Evolutionary conservation across 1,284 basidiomycete genomes (phyloP).

Genomic region (Irpex sp.): DNA sequence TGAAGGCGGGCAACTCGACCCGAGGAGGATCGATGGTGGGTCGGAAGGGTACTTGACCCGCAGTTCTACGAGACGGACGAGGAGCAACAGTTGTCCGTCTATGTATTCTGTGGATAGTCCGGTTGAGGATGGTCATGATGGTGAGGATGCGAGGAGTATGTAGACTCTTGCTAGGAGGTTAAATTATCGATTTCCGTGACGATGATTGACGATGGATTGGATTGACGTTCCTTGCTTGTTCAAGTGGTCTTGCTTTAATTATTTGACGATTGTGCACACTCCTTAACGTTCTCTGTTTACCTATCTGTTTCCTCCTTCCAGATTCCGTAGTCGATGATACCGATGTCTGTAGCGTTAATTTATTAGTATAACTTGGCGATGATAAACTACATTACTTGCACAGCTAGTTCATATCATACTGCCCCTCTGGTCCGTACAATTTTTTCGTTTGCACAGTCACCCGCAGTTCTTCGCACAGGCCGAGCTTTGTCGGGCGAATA

Average conservation of each 20-base stretch:
- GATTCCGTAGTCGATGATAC: background rate
- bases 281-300: background rate
- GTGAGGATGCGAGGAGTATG: background rate
- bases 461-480: background rate
- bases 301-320: background rate
- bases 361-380: background rate
- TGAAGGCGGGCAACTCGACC: background rate
- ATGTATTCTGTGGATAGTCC: background rate
- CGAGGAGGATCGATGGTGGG: background rate
- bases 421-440: background rate
- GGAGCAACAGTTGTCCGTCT: background rate
- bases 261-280: background rate
- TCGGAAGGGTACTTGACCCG: background rate
- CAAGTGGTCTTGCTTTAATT: background rate
- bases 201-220: too few species aligned
- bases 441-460: background rate
- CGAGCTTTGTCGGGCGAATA: background rate
- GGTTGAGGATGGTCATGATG: background rate
- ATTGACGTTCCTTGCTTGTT: too few species aligned
- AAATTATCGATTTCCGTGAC: too few species aligned
- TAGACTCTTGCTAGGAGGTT: background rate
- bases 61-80: background rate
- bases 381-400: background rate
- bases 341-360: background rate
- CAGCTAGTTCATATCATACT: background rate